A percentile compares a stretch with the other conserved stretches of the same genome.
These are phyloP conservation scores for Tulasnella sp. DNA, from an alignment of 768 basidiomycete genomes.

Conservation along the genomic window DNA sequence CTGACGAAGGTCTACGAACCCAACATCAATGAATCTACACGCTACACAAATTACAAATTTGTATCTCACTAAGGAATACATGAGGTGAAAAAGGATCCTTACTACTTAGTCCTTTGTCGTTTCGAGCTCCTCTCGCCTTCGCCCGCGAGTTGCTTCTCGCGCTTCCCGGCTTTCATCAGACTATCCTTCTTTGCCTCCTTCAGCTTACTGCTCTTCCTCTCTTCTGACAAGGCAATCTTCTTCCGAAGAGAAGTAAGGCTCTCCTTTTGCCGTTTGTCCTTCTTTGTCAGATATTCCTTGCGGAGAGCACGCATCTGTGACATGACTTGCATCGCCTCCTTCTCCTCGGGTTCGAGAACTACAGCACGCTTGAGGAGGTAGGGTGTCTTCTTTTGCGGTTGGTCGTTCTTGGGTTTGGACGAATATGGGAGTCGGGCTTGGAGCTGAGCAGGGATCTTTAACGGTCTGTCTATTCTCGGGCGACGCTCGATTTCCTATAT, in stretches of 20 bases:
- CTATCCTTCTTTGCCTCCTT: constrained; percentile 65
- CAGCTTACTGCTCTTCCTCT: constrained; percentile 48
- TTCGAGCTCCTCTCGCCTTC: constrained; percentile 31
- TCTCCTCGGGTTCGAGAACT: constrained; percentile 90
- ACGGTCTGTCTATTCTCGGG: constrained; percentile 77
- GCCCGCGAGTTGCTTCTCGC: constrained; percentile 55
- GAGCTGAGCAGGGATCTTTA: constrained; percentile 79
- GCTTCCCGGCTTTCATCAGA: constrained; percentile 58
- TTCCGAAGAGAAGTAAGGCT: constrained; percentile 54
- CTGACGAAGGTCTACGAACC: not conserved
- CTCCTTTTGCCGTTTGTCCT: constrained; percentile 82
- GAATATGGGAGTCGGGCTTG: constrained; percentile 85
- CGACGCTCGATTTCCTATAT: constrained; percentile 52
- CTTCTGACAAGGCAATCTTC: constrained; percentile 60
- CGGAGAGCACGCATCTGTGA: constrained; percentile 88
- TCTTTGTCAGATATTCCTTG: constrained; percentile 69
- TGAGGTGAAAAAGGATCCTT: not conserved
- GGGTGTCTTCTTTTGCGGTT: constrained; percentile 58
- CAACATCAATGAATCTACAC: constrained; percentile 1
- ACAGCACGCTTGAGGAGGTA: constrained; percentile 93
- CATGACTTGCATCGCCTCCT: constrained; percentile 75
- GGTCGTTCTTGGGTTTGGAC: constrained; percentile 78
- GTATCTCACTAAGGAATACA: not conserved
- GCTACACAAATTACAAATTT: not conserved
- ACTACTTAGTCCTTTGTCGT: constrained; percentile 5